A percentile compares a stretch with the other conserved stretches of the same genome.
Conservation (phyloP, 352 stramenopile genomes). For the Pythium myriotylum region DNA sequence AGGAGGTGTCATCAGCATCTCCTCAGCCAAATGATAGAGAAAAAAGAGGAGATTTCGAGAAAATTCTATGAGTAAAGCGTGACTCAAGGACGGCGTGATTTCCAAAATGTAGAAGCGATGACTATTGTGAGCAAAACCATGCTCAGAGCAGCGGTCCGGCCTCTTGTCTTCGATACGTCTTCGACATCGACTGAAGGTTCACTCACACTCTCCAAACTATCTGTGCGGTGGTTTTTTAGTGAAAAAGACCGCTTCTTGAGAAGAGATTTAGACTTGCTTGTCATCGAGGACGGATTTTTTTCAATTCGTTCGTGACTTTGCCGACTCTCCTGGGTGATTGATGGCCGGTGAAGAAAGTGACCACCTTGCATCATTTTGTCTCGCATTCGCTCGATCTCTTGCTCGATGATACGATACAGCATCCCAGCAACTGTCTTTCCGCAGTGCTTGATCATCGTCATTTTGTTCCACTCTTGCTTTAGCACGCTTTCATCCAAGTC, state of each 20-base stretch:
- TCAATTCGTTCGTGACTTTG: not conserved
- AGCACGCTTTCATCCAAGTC: conserved; percentile 49
- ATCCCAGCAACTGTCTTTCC: conserved; percentile 76
- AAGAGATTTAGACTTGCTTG: not conserved
- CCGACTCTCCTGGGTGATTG: conserved; percentile 1
- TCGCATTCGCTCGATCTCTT: conserved; percentile 70
- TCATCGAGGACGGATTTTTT: not conserved
- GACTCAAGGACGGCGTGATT: conserved; percentile 6
- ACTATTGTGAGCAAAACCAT: conserved; percentile 18
- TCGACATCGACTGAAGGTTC: conserved; percentile 1
- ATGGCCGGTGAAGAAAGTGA: conserved; percentile 33
- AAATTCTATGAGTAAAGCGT: no score
- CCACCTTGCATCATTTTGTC: conserved; percentile 33
- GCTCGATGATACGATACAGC: conserved; percentile 87
- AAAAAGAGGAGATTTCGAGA: no score
- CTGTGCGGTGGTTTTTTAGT: conserved; percentile 17
- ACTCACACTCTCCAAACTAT: conserved; percentile 12
- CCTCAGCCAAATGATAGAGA: not conserved
- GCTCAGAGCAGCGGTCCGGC: conserved; percentile 14
- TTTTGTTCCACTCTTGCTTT: conserved; percentile 76
- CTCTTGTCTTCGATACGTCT: not conserved
- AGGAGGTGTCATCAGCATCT: conserved; percentile 39
- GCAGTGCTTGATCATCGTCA: conserved; percentile 86
- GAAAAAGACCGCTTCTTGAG: conserved; percentile 12
- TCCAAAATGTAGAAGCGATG: conserved; percentile 18